A percentile compares a stretch with the other conserved stretches of the same genome.
Evolutionary conservation across 2,329 filamentous ascomycete genomes (phyloP).

Genomic region (Allantophomopsis lycopodina): DNA sequence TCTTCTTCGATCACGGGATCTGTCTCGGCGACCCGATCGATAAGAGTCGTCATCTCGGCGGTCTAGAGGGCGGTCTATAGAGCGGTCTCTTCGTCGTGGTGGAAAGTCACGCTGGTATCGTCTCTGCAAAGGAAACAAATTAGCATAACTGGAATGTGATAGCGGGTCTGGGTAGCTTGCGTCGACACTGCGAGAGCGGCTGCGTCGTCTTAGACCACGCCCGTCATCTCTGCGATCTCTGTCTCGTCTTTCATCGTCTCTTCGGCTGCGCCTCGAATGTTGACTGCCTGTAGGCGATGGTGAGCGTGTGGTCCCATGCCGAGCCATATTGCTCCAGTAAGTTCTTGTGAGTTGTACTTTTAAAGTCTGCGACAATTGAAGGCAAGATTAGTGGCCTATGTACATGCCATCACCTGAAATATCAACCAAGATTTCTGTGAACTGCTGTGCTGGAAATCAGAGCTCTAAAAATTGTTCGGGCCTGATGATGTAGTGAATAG

Average conservation of each 20-base stretch:
- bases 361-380: slow-evolving; percentile 11
- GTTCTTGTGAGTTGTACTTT: slow-evolving; percentile 28
- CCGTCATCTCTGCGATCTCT: slow-evolving; percentile 35
- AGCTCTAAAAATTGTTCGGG: background rate
- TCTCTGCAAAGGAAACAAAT: slow-evolving; percentile 31
- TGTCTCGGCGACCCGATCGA: slow-evolving; percentile 45
- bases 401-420: background rate
- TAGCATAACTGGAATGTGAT: slow-evolving; percentile 18
- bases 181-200: slow-evolving; percentile 47
- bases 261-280: slow-evolving; percentile 43
- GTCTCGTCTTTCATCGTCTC: slow-evolving; percentile 33
- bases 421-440: background rate
- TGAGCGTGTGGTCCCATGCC: slow-evolving; percentile 60
- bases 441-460: background rate
- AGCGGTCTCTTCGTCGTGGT: slow-evolving; percentile 54
- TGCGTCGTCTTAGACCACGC: slow-evolving; percentile 34
- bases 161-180: slow-evolving; percentile 28
- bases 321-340: slow-evolving; percentile 34
- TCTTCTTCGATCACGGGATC: slow-evolving; percentile 49
- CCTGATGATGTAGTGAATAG: background rate
- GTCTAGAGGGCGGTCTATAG: slow-evolving; percentile 51
- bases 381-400: background rate
- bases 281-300: slow-evolving; percentile 88
- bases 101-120: slow-evolving; percentile 43
- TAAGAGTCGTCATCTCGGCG: slow-evolving; percentile 53